Percentiles rank a stretch among this genome's conserved stretches.
phyloP scores from a whole-genome alignment of 2,329 filamentous ascomycete species.

The Hypocrella siamensis region DNA sequence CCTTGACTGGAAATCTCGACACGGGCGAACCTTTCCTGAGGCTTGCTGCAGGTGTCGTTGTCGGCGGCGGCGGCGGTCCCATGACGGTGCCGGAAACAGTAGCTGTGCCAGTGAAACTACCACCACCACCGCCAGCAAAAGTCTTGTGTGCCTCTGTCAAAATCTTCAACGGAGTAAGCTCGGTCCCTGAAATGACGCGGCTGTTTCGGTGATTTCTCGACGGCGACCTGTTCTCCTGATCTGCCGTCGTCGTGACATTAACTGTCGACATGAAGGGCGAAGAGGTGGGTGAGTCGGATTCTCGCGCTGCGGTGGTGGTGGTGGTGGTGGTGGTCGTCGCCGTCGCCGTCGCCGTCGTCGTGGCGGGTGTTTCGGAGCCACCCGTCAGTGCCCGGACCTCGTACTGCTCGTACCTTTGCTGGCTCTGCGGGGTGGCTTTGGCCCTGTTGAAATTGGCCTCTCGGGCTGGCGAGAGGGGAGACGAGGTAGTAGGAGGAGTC shows the following conservation, averaged over 20 bases:
- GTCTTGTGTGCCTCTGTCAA: conserved; percentile 22
- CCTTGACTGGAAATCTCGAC: conserved; percentile 45
- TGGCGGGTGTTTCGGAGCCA: background rate
- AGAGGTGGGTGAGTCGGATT: conserved; percentile 7
- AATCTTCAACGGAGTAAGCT: conserved; percentile 43
- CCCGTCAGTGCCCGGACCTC: conserved; percentile 15
- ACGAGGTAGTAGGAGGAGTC: too few species aligned
- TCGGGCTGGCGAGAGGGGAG: conserved; percentile 23
- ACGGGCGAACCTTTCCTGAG: conserved; percentile 34
- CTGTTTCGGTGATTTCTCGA: conserved; percentile 34
- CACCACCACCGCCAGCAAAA: conserved; percentile 9
- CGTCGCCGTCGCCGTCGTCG: too few species aligned
- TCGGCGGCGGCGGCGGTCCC: conserved; percentile 10
- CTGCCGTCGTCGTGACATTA: conserved; percentile 15
- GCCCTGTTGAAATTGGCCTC: conserved; percentile 23
- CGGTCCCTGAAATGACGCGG: conserved; percentile 39
- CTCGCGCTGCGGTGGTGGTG: background rate
- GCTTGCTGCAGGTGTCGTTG: too few species aligned
- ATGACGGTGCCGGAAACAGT: background rate
- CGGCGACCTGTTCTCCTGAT: conserved; percentile 32
- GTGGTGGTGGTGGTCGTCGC: background rate
- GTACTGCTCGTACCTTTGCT: conserved; percentile 16
- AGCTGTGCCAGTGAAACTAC: too few species aligned
- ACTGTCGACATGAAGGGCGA: conserved; percentile 14
- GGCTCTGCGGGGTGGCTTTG: conserved; percentile 15